These are phyloP conservation scores for Boletus fagicola DNA, from an alignment of 768 basidiomycete genomes.

Conservation along the genomic window DNA sequence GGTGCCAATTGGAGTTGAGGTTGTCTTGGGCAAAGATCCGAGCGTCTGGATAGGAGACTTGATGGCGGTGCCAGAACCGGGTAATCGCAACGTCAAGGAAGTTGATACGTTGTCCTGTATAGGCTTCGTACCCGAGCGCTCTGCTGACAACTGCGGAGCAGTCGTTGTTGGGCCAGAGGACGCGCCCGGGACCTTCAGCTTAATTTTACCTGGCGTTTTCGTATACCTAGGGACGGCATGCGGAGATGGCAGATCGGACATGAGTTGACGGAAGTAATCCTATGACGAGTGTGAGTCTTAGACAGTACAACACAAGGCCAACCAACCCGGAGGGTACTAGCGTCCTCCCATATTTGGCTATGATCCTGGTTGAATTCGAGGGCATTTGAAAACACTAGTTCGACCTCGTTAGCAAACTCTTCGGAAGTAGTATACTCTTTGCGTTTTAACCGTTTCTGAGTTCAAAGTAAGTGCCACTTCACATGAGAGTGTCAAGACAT, in stretches of 20 bases:
- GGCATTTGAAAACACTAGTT: conserved; percentile 89
- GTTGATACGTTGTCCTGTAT: conserved; percentile 16
- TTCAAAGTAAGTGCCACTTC: neutral
- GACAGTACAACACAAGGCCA: conserved; percentile 1
- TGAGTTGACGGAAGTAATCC: conserved; percentile 72
- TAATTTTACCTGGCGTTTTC: conserved; percentile 63
- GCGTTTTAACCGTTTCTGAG: conserved; percentile 75
- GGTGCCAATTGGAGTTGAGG: conserved; percentile 8
- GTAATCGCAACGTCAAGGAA: conserved; percentile 26
- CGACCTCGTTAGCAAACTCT: conserved; percentile 83
- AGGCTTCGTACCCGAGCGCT: conserved; percentile 14
- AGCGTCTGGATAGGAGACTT: conserved; percentile 23
- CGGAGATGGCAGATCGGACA: conserved; percentile 74
- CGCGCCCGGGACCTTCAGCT: conserved; percentile 57
- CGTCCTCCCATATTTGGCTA: conserved; percentile 81
- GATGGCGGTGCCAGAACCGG: conserved; percentile 17
- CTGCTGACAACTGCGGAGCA: conserved; percentile 13
- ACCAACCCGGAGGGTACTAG: conserved; percentile 60
- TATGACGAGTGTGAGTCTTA: conserved; percentile 30
- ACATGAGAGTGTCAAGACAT: conserved; percentile 30
- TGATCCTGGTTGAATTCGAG: conserved; percentile 85
- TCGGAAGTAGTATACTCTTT: conserved; percentile 68
- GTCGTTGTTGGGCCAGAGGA: conserved; percentile 23
- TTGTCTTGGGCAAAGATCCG: conserved; percentile 23
- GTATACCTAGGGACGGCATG: conserved; percentile 63